These are phyloP conservation scores for Pelargonium nanum DNA, from an alignment of 345 rosid species.

Conservation along the genomic window DNA sequence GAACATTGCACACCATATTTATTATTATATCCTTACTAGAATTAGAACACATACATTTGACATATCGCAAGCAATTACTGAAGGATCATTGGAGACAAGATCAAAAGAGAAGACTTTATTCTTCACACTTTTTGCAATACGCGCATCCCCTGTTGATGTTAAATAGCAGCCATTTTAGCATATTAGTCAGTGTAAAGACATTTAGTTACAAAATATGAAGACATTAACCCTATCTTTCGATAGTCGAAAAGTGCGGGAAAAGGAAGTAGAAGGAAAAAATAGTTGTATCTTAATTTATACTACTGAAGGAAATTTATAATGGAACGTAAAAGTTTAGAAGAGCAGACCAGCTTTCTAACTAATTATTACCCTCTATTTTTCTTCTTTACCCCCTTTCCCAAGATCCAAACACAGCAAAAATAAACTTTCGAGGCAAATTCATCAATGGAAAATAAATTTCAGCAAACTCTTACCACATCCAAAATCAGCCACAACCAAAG, in stretches of 20 bases:
- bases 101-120: slow-evolving; percentile 90
- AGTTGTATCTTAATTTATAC: not conserved
- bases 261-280: too few relatives aligned
- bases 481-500: slow-evolving; percentile 87
- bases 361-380: not conserved
- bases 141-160: slow-evolving; percentile 61
- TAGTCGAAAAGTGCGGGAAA: too few relatives aligned
- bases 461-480: slow-evolving; percentile 72
- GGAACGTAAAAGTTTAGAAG: not conserved
- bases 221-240: too few relatives aligned
- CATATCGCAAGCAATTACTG: slow-evolving; percentile 87
- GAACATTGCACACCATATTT: not conserved
- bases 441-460: slow-evolving; percentile 1
- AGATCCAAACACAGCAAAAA: not conserved
- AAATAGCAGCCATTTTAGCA: slow-evolving; percentile 1
- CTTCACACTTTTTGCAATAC: slow-evolving; percentile 67
- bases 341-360: not conserved
- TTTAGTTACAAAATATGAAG: too few relatives aligned
- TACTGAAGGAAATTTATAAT: not conserved
- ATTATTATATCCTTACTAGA: not conserved
- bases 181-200: not conserved
- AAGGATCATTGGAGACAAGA: slow-evolving; percentile 72
- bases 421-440: not conserved
- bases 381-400: too few relatives aligned
- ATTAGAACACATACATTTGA: slow-evolving; percentile 41